A percentile compares a stretch with the other conserved stretches of the same genome.
Evolutionary conservation across 371 early-diverging fungal species (phyloP).

Genomic region (Lichtheimia ramosa): DNA sequence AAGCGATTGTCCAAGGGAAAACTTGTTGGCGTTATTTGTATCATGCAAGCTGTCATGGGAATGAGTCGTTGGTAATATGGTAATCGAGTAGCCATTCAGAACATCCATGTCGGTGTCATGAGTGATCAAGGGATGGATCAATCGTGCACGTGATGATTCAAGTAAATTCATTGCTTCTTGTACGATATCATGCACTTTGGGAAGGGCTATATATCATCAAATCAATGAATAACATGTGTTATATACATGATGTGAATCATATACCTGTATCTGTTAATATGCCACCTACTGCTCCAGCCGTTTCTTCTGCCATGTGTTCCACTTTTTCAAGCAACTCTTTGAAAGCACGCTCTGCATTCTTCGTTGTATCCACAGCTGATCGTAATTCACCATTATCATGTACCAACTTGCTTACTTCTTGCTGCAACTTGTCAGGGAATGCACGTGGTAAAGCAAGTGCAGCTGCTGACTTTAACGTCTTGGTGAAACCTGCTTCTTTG

Average conservation of each 20-base stretch:
- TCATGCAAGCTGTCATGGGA: neutral
- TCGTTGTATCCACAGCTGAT: constrained; percentile 40
- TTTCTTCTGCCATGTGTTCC: constrained; percentile 61
- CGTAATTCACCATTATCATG: constrained; percentile 38
- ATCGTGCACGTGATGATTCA: constrained; percentile 45
- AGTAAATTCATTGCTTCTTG: constrained; percentile 54
- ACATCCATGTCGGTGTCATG: constrained; percentile 54
- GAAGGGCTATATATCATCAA: constrained; percentile 27
- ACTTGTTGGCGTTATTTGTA: constrained; percentile 23
- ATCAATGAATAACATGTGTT: too few species aligned
- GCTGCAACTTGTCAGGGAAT: constrained; percentile 31
- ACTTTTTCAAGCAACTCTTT: constrained; percentile 60
- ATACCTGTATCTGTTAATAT: constrained; percentile 22
- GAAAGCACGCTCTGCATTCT: constrained; percentile 57
- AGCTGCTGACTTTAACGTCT: constrained; percentile 46
- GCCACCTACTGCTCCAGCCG: constrained; percentile 53
- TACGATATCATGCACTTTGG: constrained; percentile 60
- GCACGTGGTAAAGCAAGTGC: constrained; percentile 34
- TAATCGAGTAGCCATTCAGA: constrained; percentile 47
- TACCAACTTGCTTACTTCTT: constrained; percentile 35
- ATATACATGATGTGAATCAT: too few species aligned
- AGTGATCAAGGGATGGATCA: constrained; percentile 36
- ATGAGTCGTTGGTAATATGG: constrained; percentile 8
- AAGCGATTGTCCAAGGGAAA: constrained; percentile 73
- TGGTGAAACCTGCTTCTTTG: constrained; percentile 78